Evolutionary conservation across 2,329 filamentous ascomycete species (phyloP).

Genomic region (Alternaria ventricosa): DNA sequence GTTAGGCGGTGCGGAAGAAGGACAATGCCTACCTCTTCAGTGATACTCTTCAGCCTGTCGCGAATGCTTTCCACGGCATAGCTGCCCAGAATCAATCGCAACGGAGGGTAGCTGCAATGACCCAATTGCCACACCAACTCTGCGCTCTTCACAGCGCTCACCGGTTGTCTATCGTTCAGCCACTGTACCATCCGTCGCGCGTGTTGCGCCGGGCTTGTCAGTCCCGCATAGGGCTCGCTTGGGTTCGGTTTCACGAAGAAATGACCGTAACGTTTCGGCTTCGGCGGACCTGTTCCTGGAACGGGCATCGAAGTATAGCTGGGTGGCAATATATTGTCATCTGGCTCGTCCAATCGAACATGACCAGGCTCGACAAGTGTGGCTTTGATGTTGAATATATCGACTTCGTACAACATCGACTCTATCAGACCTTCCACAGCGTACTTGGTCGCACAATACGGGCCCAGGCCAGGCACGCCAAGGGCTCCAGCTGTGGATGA

Average conservation of each 20-base stretch:
- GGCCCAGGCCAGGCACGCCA: slow-evolving; percentile 90
- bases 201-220: slow-evolving; percentile 84
- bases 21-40: slow-evolving; percentile 74
- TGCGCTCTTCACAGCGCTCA: slow-evolving; percentile 89
- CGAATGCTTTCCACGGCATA: slow-evolving; percentile 97
- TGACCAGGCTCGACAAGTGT: slow-evolving; percentile 92
- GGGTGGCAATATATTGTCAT: slow-evolving; percentile 50
- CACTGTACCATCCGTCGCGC: slow-evolving; percentile 91
- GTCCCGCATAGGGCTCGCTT: slow-evolving; percentile 75
- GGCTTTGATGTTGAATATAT: slow-evolving; percentile 88
- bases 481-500: slow-evolving; percentile 89
- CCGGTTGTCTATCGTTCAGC: slow-evolving; percentile 90
- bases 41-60: slow-evolving; percentile 86
- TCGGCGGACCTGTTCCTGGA: slow-evolving; percentile 41
- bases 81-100: slow-evolving; percentile 84
- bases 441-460: slow-evolving; percentile 97
- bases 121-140: slow-evolving; percentile 93
- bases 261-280: slow-evolving; percentile 83
- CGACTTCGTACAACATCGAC: slow-evolving; percentile 94
- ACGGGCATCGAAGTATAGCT: slow-evolving; percentile 36
- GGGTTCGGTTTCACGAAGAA: slow-evolving; percentile 86
- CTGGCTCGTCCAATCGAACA: slow-evolving; percentile 82
- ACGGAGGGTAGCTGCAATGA: slow-evolving; percentile 91
- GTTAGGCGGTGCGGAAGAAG: not conserved
- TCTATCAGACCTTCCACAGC: slow-evolving; percentile 95